Conservation (phyloP, 805 yeast genomes). For the Kazachstania africana region DNA sequence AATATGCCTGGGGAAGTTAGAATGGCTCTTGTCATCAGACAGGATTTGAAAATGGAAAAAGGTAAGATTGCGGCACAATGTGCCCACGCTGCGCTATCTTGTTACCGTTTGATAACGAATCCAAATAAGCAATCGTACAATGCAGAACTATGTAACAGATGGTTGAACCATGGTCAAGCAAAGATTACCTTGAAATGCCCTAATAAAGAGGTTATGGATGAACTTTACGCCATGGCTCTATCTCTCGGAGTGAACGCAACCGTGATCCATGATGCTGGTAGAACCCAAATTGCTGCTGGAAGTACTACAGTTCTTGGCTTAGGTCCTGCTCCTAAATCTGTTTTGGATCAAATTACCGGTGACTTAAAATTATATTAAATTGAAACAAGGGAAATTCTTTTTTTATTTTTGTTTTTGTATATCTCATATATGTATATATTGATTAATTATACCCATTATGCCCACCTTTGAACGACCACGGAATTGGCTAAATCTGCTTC, state of each 20-base stretch:
- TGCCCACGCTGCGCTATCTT: conserved; percentile 91
- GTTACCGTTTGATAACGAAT: conserved; percentile 58
- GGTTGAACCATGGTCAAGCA: conserved; percentile 86
- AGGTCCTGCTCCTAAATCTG: conserved; percentile 88
- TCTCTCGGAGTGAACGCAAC: conserved; percentile 67
- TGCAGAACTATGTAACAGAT: conserved; percentile 52
- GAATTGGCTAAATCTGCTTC: conserved; percentile 73
- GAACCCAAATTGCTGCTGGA: conserved; percentile 94
- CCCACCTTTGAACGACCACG: conserved; percentile 87
- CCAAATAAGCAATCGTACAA: conserved; percentile 39
- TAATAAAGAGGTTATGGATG: conserved; percentile 56
- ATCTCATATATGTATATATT: conserved; percentile 5
- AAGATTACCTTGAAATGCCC: conserved; percentile 77
- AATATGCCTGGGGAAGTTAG: conserved; percentile 67
- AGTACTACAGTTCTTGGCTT: conserved; percentile 92
- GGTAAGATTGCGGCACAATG: conserved; percentile 98
- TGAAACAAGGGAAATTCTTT: too few relatives aligned
- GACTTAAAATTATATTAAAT: conserved; percentile 62
- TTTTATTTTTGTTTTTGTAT: conserved; percentile 1
- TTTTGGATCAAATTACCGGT: conserved; percentile 73
- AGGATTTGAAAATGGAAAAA: conserved; percentile 82
- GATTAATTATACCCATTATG: conserved; percentile 5
- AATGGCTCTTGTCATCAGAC: conserved; percentile 81
- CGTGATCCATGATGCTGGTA: conserved; percentile 89
- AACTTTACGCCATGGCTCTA: conserved; percentile 69